A percentile compares a stretch with the other conserved stretches of the same genome.
phyloP scores from a whole-genome alignment of 768 basidiomycete genomes.

The Pleurotus djamor region DNA sequence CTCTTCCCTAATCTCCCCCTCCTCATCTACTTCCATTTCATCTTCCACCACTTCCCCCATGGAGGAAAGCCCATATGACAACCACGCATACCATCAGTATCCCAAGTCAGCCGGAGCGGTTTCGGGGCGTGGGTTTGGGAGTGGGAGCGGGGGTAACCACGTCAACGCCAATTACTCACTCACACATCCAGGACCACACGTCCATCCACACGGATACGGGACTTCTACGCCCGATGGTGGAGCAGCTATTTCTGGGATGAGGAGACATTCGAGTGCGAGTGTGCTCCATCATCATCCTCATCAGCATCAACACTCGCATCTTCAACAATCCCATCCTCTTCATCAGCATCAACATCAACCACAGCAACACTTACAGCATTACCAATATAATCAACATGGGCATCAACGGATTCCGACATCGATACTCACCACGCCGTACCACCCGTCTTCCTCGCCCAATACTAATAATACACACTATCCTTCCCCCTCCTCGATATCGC shows the following conservation, averaged over 20 bases:
- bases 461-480: background rate
- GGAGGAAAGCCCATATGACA: conserved; percentile 8
- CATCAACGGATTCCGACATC: conserved; percentile 16
- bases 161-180: too few species aligned
- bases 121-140: background rate
- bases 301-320: background rate
- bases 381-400: too few species aligned
- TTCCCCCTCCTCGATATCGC: too few species aligned
- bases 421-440: conserved; percentile 24
- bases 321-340: too few species aligned
- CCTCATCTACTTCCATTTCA: background rate
- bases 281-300: conserved; percentile 8
- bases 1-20: too few species aligned
- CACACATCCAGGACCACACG: too few species aligned
- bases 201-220: too few species aligned
- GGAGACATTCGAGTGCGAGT: conserved; percentile 12
- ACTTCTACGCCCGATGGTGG: too few species aligned
- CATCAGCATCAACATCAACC: too few species aligned
- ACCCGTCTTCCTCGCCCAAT: conserved; percentile 16
- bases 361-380: too few species aligned
- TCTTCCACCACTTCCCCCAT: conserved; percentile 4
- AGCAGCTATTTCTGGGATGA: background rate
- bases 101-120: conserved; percentile 3
- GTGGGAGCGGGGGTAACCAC: background rate
- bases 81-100: background rate